These are phyloP conservation scores for Thermothelomyces thermophilus DNA, from an alignment of 2,329 filamentous ascomycete genomes.

Conservation along the genomic window DNA sequence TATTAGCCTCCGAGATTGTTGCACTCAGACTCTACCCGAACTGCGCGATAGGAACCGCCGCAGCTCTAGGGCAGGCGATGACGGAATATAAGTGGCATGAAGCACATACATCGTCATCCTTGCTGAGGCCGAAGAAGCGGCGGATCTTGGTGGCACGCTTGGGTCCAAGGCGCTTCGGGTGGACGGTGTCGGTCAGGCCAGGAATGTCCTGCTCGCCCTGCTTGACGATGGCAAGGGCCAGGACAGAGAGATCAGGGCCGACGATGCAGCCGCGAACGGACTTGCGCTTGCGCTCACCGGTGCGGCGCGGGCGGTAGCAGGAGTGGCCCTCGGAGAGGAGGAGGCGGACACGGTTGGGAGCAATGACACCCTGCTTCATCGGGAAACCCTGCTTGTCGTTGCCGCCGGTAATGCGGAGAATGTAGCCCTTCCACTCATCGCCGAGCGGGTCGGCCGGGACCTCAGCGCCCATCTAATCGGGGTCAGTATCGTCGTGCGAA, in stretches of 20 bases:
- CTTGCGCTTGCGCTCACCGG: constrained; percentile 99
- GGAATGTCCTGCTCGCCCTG: constrained; percentile 92
- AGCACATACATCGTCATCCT: constrained; percentile 99
- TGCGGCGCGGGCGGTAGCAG: constrained; percentile 97
- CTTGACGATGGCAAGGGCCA: constrained; percentile 95
- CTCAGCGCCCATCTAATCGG: constrained; percentile 71
- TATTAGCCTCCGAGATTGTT: constrained; percentile 30
- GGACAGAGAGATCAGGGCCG: constrained; percentile 87
- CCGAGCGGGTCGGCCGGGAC: constrained; percentile 90
- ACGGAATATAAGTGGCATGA: constrained; percentile 48
- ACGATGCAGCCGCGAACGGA: constrained; percentile 98
- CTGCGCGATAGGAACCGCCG: constrained; percentile 37
- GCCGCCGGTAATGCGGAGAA: constrained; percentile 98
- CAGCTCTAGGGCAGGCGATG: constrained; percentile 63
- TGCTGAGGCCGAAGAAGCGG: constrained; percentile 99
- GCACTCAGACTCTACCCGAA: constrained; percentile 55
- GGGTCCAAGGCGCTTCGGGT: constrained; percentile 98
- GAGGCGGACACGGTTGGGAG: constrained; percentile 96
- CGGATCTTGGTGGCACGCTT: constrained; percentile 99
- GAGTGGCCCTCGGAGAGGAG: constrained; percentile 95
- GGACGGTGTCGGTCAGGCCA: constrained; percentile 93
- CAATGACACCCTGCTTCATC: constrained; percentile 99
- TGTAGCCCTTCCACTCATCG: constrained; percentile 99
- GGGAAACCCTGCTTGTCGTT: constrained; percentile 99
- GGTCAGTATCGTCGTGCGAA: constrained; percentile 22